Percentiles rank a stretch among this genome's conserved stretches.
Conservation (phyloP, 371 early-diverging fungal genomes). For the Mucor mucedo region DNA sequence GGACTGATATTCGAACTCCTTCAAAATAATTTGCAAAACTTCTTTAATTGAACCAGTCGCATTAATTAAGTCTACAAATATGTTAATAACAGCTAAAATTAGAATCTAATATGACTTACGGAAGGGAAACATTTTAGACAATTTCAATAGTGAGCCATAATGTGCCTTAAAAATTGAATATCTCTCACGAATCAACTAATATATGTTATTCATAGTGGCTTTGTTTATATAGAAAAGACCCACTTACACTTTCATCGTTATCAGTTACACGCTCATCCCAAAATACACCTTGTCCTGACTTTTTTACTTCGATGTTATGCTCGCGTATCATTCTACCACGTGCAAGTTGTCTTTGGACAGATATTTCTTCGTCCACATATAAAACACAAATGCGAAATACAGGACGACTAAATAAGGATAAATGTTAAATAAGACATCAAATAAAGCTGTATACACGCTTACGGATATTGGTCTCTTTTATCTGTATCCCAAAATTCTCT, state of each 20-base stretch:
- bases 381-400: conserved; percentile 71
- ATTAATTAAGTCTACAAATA: conserved; percentile 61
- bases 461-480: conserved; percentile 62
- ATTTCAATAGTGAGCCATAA: conserved; percentile 63
- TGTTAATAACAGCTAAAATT: background rate
- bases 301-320: conserved; percentile 62
- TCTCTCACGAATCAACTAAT: conserved; percentile 65
- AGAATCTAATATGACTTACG: conserved; percentile 47
- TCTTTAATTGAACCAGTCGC: conserved; percentile 69
- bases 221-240: conserved; percentile 1
- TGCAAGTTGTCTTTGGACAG: conserved; percentile 62
- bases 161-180: conserved; percentile 71
- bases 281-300: conserved; percentile 65
- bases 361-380: conserved; percentile 72
- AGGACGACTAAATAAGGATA: conserved; percentile 43
- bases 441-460: conserved; percentile 11
- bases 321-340: conserved; percentile 65
- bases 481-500: conserved; percentile 62
- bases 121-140: conserved; percentile 73
- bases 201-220: background rate
- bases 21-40: conserved; percentile 66
- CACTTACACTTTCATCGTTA: conserved; percentile 62
- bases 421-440: too few species aligned
- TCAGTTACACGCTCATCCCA: conserved; percentile 75
- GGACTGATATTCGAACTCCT: conserved; percentile 73